Percentiles rank a stretch among this genome's conserved stretches.
Conservation (phyloP, 1,139 yeast species). For the Trichomonascaceae sp. region DNA sequence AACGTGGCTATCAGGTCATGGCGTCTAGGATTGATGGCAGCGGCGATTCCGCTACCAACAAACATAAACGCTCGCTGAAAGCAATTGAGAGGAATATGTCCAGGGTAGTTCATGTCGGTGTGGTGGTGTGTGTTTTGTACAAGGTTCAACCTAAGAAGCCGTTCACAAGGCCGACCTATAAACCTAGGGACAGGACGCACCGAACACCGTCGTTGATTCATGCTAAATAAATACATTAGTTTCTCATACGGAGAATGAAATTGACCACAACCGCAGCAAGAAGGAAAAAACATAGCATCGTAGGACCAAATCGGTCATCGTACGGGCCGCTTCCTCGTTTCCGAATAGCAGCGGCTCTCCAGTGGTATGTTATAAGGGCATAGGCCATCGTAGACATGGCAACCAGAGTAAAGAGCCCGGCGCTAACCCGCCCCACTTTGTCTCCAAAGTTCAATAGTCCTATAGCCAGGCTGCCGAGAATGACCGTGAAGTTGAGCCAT, state of each 20-base stretch:
- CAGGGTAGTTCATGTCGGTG: slow-evolving; percentile 58
- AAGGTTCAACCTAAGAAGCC: too few relatives aligned
- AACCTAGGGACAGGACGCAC: too few relatives aligned
- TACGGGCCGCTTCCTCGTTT: slow-evolving; percentile 96
- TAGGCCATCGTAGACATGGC: slow-evolving; percentile 98
- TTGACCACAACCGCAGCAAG: slow-evolving; percentile 86
- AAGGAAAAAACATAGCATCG: slow-evolving; percentile 91
- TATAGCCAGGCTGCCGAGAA: slow-evolving; percentile 90
- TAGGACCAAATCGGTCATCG: slow-evolving; percentile 97
- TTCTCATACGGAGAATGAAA: slow-evolving; percentile 61
- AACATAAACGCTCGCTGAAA: slow-evolving; percentile 56
- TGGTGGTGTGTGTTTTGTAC: too few relatives aligned
- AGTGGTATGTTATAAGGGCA: slow-evolving; percentile 90
- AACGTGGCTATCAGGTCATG: slow-evolving; percentile 80
- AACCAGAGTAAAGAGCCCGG: slow-evolving; percentile 78
- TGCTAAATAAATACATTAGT: slow-evolving; percentile 2
- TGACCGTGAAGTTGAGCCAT: slow-evolving; percentile 96
- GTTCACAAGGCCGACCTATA: too few relatives aligned
- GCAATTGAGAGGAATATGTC: slow-evolving; percentile 62
- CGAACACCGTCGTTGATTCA: too few relatives aligned
- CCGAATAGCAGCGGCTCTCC: slow-evolving; percentile 99
- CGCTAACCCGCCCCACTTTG: slow-evolving; percentile 79
- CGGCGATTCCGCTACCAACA: slow-evolving; percentile 68
- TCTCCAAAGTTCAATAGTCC: slow-evolving; percentile 96
- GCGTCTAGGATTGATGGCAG: slow-evolving; percentile 61